Evolutionary conservation across 1,139 yeast species (phyloP).

Genomic region (Pichia sp.): DNA sequence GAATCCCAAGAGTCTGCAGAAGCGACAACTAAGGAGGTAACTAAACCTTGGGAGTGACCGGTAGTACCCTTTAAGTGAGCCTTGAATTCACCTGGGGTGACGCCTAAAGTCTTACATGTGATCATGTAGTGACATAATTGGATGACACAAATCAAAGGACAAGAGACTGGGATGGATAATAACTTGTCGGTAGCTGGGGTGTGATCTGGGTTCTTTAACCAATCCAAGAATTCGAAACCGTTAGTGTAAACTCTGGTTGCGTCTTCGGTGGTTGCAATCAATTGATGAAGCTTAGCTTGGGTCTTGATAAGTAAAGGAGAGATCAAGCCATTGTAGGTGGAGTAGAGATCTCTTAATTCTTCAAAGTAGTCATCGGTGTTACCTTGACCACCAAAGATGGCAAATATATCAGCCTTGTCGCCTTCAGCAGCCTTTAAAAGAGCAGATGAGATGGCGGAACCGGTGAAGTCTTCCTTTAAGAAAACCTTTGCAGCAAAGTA

Average conservation of each 20-base stretch:
- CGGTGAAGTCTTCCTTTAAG: constrained; percentile 23
- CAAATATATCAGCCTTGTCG: constrained; percentile 60
- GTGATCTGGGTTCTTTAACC: constrained; percentile 83
- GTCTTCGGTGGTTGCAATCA: constrained; percentile 71
- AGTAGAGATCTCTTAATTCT: constrained; percentile 85
- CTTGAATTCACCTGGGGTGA: constrained; percentile 88
- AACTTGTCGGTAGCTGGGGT: constrained; percentile 92
- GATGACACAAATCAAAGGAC: constrained; percentile 94
- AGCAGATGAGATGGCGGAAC: constrained; percentile 60
- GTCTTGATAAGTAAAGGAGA: constrained; percentile 69
- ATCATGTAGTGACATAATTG: constrained; percentile 93
- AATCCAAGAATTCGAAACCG: constrained; percentile 82
- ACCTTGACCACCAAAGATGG: constrained; percentile 99
- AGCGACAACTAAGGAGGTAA: constrained; percentile 90
- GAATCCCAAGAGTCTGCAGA: constrained; percentile 85
- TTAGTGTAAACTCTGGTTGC: constrained; percentile 90
- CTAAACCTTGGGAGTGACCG: constrained; percentile 98
- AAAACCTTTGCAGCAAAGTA: constrained; percentile 45
- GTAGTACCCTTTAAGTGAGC: constrained; percentile 77
- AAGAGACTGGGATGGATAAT: constrained; percentile 88
- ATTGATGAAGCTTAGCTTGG: constrained; percentile 63
- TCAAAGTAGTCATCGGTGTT: constrained; percentile 97
- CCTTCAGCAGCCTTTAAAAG: constrained; percentile 47
- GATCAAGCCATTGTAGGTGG: constrained; percentile 72
- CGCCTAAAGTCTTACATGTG: constrained; percentile 80